These are phyloP conservation scores for Podaxis sp. DNA, from an alignment of 768 basidiomycete species.

Conservation along the genomic window DNA sequence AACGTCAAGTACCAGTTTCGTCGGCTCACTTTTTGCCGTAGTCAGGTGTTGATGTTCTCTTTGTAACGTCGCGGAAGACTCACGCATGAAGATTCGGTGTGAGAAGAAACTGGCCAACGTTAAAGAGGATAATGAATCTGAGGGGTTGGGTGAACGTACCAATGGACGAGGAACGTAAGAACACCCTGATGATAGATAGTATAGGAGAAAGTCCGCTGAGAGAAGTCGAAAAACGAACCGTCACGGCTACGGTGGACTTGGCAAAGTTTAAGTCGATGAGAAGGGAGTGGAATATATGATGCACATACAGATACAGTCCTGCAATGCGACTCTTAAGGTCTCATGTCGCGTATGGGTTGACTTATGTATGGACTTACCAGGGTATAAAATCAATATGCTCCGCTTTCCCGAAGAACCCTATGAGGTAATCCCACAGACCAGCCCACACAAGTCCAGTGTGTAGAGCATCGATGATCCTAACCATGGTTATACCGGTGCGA, in stretches of 20 bases:
- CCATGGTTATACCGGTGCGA: not conserved
- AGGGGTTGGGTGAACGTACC: conserved; percentile 18
- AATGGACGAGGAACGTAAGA: conserved; percentile 32
- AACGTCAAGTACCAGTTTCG: conserved; percentile 31
- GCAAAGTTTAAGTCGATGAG: not conserved
- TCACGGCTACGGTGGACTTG: conserved; percentile 29
- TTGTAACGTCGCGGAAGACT: conserved; percentile 16
- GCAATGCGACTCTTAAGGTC: not conserved
- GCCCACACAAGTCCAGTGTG: conserved; percentile 40
- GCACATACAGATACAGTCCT: conserved; percentile 13
- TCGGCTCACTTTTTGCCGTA: conserved; percentile 34
- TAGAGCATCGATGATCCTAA: conserved; percentile 36
- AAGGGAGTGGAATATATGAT: not conserved
- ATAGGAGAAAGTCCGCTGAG: not conserved
- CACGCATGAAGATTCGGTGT: conserved; percentile 38
- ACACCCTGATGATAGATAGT: conserved; percentile 21
- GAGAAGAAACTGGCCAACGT: conserved; percentile 32
- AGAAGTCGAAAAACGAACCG: conserved; percentile 16
- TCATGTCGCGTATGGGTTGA: not conserved
- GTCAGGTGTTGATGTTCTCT: not conserved
- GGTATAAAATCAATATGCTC: conserved; percentile 32
- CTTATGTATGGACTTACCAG: conserved; percentile 25
- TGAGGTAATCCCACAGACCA: conserved; percentile 40
- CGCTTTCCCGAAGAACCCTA: conserved; percentile 29
- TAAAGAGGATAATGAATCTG: not conserved